These are phyloP conservation scores for Salix exigua DNA, from an alignment of 345 rosid genomes.

Conservation along the genomic window DNA sequence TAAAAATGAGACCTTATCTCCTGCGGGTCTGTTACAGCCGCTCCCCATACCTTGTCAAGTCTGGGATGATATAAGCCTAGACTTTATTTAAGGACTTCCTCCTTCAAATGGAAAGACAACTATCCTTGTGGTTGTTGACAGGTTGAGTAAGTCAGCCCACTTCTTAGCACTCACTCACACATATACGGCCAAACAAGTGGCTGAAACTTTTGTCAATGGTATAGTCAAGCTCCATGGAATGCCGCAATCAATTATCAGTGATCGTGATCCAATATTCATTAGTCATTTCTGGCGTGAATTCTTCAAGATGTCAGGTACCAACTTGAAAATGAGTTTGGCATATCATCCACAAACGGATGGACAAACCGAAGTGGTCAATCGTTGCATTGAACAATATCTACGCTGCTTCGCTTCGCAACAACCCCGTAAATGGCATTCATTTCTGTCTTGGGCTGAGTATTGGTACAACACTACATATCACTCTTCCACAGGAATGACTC, in stretches of 20 bases:
- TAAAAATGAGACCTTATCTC: too few species aligned
- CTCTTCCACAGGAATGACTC: neutral
- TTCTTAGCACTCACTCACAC: neutral
- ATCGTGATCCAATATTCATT: neutral
- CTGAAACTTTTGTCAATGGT: neutral
- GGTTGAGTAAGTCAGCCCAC: neutral
- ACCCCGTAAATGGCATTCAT: neutral
- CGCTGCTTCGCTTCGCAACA: neutral
- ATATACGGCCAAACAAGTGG: neutral
- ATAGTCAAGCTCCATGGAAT: neutral
- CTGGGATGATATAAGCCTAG: neutral
- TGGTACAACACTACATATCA: neutral
- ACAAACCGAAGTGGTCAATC: neutral
- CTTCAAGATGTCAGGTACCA: neutral
- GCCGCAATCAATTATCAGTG: neutral
- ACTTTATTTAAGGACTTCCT: neutral
- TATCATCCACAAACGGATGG: neutral
- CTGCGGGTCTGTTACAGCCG: neutral
- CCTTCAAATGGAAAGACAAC: neutral
- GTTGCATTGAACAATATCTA: neutral
- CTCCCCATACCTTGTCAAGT: neutral
- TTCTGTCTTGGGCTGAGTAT: neutral
- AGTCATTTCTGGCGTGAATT: neutral
- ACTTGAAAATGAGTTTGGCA: neutral
- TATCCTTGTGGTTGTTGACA: neutral